These are phyloP conservation scores for Multifurca ochricompacta DNA, from an alignment of 768 basidiomycete genomes.

Conservation along the genomic window DNA sequence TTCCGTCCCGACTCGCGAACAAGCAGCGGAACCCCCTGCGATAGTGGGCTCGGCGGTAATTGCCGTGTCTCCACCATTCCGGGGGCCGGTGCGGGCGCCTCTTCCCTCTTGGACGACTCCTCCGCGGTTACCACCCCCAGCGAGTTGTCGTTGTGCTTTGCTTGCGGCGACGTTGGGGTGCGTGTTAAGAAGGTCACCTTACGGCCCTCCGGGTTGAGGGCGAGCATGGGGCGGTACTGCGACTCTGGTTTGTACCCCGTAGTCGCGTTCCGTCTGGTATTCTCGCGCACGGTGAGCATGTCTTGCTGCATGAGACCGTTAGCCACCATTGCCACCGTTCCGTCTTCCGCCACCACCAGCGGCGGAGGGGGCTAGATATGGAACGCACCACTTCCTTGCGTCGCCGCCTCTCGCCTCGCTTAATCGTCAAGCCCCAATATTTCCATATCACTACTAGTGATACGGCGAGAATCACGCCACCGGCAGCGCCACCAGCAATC, in stretches of 20 bases:
- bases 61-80: background rate
- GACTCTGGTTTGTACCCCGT: conserved; percentile 13
- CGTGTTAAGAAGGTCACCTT: conserved; percentile 35
- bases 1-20: background rate
- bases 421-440: conserved; percentile 39
- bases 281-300: conserved; percentile 29
- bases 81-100: background rate
- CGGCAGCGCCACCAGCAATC: conserved; percentile 43
- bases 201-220: conserved; percentile 21
- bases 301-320: conserved; percentile 21
- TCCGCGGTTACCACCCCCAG: background rate
- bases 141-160: background rate
- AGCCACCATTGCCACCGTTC: background rate
- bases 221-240: conserved; percentile 7
- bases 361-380: too few relatives aligned
- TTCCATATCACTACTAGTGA: conserved; percentile 37
- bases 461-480: conserved; percentile 41
- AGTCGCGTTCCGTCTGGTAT: conserved; percentile 37
- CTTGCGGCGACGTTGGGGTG: background rate
- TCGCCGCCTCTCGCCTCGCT: conserved; percentile 30
- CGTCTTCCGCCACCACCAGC: too few relatives aligned
- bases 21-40: background rate
- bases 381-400: conserved; percentile 27
- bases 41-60: background rate
- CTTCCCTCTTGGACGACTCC: background rate